Conservation (phyloP, 1,139 yeast species). For the Lodderomyces orthopsilosis region DNA sequence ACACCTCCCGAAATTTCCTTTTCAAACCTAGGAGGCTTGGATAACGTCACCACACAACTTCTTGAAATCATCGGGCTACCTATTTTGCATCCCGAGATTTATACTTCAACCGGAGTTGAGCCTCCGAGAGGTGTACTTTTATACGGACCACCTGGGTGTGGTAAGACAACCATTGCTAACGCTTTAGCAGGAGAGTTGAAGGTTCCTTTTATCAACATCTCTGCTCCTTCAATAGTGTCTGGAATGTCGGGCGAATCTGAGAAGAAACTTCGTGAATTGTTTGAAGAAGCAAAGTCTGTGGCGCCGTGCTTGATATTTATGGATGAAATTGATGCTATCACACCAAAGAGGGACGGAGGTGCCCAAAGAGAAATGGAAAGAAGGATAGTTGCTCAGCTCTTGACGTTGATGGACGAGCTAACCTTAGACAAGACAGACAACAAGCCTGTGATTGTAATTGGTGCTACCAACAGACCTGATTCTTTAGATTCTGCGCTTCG, state of each 20-base stretch:
- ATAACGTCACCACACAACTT: conserved; percentile 73
- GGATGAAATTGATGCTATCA: conserved; percentile 96
- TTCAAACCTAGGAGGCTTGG: conserved; percentile 86
- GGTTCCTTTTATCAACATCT: conserved; percentile 85
- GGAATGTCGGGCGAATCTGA: conserved; percentile 99
- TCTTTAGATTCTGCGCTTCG: conserved; percentile 48
- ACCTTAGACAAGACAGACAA: conserved; percentile 86
- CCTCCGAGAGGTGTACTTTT: conserved; percentile 95
- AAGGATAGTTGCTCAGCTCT: conserved; percentile 90
- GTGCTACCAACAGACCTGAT: conserved; percentile 51
- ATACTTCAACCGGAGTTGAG: conserved; percentile 82
- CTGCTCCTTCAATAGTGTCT: conserved; percentile 95
- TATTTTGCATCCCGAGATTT: conserved; percentile 88
- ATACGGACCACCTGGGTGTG: conserved; percentile 99
- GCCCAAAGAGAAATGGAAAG: conserved; percentile 99
- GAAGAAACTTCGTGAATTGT: conserved; percentile 85
- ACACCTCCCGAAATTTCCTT: conserved; percentile 68
- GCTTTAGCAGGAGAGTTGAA: conserved; percentile 94
- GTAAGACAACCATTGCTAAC: conserved; percentile 93
- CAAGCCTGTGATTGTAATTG: conserved; percentile 69
- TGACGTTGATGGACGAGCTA: conserved; percentile 83
- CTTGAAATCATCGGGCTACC: conserved; percentile 92
- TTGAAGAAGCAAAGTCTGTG: conserved; percentile 83
- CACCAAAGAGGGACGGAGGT: conserved; percentile 94
- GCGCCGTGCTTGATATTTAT: conserved; percentile 94